Conservation (phyloP, 2,329 filamentous ascomycete species). For the Ceratocystis papillata region DNA sequence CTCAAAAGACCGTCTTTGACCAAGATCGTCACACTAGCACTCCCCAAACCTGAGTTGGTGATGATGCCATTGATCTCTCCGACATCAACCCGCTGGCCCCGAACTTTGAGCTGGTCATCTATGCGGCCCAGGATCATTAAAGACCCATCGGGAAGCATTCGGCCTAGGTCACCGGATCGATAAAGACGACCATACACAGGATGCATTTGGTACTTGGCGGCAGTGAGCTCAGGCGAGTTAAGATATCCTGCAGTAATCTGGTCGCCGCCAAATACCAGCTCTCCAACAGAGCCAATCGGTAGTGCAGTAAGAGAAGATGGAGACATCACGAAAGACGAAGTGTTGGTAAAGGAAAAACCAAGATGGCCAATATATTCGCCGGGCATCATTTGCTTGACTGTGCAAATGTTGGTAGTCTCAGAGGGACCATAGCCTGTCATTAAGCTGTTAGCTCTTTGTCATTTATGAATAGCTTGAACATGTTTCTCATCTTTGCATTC, state of each 20-base stretch:
- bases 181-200: slow-evolving; percentile 62
- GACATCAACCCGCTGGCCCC: slow-evolving; percentile 70
- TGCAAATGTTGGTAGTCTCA: slow-evolving; percentile 82
- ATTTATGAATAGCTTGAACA: no score
- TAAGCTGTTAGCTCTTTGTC: background rate
- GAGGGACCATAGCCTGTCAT: slow-evolving; percentile 62
- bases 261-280: slow-evolving; percentile 76
- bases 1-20: slow-evolving; percentile 48
- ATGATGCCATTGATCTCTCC: slow-evolving; percentile 56
- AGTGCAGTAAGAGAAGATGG: slow-evolving; percentile 41
- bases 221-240: slow-evolving; percentile 50
- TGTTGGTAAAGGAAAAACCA: slow-evolving; percentile 64
- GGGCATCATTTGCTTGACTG: slow-evolving; percentile 51
- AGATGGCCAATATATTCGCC: slow-evolving; percentile 60
- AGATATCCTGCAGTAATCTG: slow-evolving; percentile 71
- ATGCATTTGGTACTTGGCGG: slow-evolving; percentile 58
- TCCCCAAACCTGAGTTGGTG: slow-evolving; percentile 40
- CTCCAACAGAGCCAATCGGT: slow-evolving; percentile 63
- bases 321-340: slow-evolving; percentile 56
- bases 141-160: slow-evolving; percentile 65
- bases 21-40: slow-evolving; percentile 55
- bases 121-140: slow-evolving; percentile 61
- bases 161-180: slow-evolving; percentile 69
- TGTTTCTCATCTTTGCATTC: background rate
- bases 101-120: slow-evolving; percentile 72